These are phyloP conservation scores for Globisporangium viniferum DNA, from an alignment of 352 stramenopile genomes.

Conservation along the genomic window DNA sequence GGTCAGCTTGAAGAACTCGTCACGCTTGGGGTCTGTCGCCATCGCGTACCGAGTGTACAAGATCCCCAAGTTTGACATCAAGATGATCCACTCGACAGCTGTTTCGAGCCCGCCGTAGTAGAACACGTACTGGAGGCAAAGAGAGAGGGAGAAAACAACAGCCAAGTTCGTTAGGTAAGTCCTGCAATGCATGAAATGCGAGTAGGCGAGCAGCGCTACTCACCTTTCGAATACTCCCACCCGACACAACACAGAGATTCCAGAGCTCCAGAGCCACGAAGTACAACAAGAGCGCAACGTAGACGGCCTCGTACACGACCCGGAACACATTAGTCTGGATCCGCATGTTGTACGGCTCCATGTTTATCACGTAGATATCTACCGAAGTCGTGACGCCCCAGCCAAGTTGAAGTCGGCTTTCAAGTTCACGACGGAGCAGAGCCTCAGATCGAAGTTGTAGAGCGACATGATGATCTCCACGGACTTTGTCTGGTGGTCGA, in stretches of 20 bases:
- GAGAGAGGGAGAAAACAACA: neutral
- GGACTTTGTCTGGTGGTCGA: conserved; percentile 49
- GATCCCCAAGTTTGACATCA: neutral
- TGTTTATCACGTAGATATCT: conserved; percentile 48
- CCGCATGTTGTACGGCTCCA: conserved; percentile 65
- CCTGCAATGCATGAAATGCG: neutral
- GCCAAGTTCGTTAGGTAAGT: neutral
- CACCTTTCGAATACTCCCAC: conserved; percentile 29
- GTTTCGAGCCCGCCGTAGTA: neutral
- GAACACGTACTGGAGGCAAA: neutral
- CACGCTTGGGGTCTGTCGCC: conserved; percentile 28
- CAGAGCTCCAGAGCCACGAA: conserved; percentile 60
- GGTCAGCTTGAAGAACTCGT: conserved; percentile 31
- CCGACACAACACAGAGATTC: conserved; percentile 50
- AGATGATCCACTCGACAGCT: neutral
- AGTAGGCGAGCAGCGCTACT: neutral
- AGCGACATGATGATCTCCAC: conserved; percentile 49
- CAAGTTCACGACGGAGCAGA: conserved; percentile 51
- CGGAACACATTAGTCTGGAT: conserved; percentile 42
- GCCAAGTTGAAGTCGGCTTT: conserved; percentile 51
- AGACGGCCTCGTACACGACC: conserved; percentile 41
- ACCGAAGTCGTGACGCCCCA: conserved; percentile 38
- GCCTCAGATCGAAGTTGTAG: conserved; percentile 58
- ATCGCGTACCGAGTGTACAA: conserved; percentile 38
- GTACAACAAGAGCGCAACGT: conserved; percentile 41